phyloP scores from a whole-genome alignment of 2,329 filamentous ascomycete genomes.

The Aspergillus viridinutans region DNA sequence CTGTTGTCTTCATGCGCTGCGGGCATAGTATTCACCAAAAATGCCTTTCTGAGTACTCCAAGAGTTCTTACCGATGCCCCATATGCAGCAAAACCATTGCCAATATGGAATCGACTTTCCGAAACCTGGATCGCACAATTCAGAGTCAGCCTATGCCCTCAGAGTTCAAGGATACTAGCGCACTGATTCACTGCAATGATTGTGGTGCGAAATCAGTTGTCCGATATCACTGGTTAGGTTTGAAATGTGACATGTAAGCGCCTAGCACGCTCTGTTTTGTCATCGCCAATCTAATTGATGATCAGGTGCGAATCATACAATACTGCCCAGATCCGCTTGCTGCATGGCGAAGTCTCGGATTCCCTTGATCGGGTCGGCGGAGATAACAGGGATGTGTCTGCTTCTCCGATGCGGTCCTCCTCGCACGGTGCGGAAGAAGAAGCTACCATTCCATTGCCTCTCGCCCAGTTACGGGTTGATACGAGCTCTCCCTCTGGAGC shows the following conservation, averaged over 20 bases:
- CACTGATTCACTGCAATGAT: constrained; percentile 89
- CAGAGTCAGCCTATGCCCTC: constrained; percentile 85
- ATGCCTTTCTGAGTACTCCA: constrained; percentile 85
- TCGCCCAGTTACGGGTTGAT: constrained; percentile 28
- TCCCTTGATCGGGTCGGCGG: constrained; percentile 21
- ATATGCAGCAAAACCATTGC: constrained; percentile 95
- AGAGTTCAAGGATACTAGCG: constrained; percentile 74
- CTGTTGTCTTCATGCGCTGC: constrained; percentile 91
- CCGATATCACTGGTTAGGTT: constrained; percentile 87
- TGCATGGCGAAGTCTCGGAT: constrained; percentile 29
- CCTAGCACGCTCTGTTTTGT: background rate
- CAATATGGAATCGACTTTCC: constrained; percentile 95
- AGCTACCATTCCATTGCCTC: constrained; percentile 14
- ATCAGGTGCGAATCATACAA: constrained; percentile 45
- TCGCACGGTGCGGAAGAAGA: constrained; percentile 25
- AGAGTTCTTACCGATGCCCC: constrained; percentile 88
- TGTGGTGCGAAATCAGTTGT: constrained; percentile 84
- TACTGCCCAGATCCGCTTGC: constrained; percentile 40
- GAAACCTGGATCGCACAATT: constrained; percentile 83
- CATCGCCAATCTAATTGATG: constrained; percentile 8
- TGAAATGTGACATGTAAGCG: constrained; percentile 68
- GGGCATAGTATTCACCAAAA: constrained; percentile 91
- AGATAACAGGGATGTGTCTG: constrained; percentile 12
- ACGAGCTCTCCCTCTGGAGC: constrained; percentile 21
- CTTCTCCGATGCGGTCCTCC: constrained; percentile 22